These are phyloP conservation scores for Monosporozyma unispora DNA, from an alignment of 805 yeast genomes.

Conservation along the genomic window DNA sequence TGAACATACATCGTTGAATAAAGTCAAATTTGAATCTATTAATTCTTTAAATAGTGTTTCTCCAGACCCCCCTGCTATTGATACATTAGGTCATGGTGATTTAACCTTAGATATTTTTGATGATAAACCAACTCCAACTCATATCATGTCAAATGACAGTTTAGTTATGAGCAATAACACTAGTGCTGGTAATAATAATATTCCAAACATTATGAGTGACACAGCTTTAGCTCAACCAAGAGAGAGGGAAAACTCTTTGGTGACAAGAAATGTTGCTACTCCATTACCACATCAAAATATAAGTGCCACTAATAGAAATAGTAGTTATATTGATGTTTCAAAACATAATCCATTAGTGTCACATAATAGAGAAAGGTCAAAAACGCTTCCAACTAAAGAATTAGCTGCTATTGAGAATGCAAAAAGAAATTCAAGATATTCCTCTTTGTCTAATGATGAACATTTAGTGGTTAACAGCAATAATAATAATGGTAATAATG, in stretches of 20 bases:
- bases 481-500: neutral
- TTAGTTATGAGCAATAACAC: neutral
- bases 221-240: neutral
- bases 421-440: conserved; percentile 11
- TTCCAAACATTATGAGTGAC: neutral
- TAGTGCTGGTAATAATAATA: neutral
- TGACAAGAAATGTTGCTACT: neutral
- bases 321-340: conserved; percentile 10
- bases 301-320: conserved; percentile 7
- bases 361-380: conserved; percentile 15
- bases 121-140: conserved; percentile 1
- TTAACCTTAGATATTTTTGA: conserved; percentile 34
- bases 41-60: conserved; percentile 11
- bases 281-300: neutral
- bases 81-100: conserved; percentile 49
- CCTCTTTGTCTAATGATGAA: conserved; percentile 13
- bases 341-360: conserved; percentile 7
- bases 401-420: conserved; percentile 1
- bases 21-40: conserved; percentile 29
- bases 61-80: conserved; percentile 36
- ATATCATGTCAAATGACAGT: neutral
- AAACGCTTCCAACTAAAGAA: conserved; percentile 18
- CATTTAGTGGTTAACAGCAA: neutral
- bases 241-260: neutral
- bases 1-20: conserved; percentile 9